These are phyloP conservation scores for Scedosporium apiospermum DNA, from an alignment of 2,329 filamentous ascomycete species.

Conservation along the genomic window DNA sequence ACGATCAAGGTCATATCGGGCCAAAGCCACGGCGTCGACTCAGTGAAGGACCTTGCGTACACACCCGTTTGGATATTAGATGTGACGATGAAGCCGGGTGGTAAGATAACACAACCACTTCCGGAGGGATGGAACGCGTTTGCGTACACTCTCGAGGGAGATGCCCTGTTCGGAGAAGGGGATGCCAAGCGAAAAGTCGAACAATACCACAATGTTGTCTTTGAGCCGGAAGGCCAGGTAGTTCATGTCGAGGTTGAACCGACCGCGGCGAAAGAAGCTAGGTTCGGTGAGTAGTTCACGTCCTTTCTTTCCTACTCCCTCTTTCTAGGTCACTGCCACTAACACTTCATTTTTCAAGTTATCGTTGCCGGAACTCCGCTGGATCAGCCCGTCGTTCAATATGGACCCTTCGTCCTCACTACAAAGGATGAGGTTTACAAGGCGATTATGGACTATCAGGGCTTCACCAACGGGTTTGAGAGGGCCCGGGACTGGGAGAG, in stretches of 20 bases:
- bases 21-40: conserved; percentile 73
- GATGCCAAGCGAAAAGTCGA: conserved; percentile 43
- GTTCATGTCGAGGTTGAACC: conserved; percentile 62
- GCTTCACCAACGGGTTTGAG: conserved; percentile 68
- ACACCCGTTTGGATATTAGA: conserved; percentile 97
- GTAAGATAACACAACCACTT: conserved; percentile 62
- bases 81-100: conserved; percentile 69
- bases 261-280: conserved; percentile 47
- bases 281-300: conserved; percentile 30
- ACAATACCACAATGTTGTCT: conserved; percentile 82
- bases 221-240: conserved; percentile 68
- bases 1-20: conserved; percentile 86
- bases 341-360: conserved; percentile 29
- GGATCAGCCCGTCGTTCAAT: conserved; percentile 73
- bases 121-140: conserved; percentile 85
- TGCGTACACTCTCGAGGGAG: conserved; percentile 73
- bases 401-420: conserved; percentile 75
- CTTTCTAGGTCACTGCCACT: not conserved
- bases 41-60: conserved; percentile 82
- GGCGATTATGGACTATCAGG: conserved; percentile 68
- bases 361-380: conserved; percentile 71
- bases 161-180: conserved; percentile 51
- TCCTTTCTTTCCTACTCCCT: not conserved
- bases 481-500: conserved; percentile 69
- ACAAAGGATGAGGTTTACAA: conserved; percentile 64